Conservation (phyloP, 768 basidiomycete species). For the Termitomyces sp. region DNA sequence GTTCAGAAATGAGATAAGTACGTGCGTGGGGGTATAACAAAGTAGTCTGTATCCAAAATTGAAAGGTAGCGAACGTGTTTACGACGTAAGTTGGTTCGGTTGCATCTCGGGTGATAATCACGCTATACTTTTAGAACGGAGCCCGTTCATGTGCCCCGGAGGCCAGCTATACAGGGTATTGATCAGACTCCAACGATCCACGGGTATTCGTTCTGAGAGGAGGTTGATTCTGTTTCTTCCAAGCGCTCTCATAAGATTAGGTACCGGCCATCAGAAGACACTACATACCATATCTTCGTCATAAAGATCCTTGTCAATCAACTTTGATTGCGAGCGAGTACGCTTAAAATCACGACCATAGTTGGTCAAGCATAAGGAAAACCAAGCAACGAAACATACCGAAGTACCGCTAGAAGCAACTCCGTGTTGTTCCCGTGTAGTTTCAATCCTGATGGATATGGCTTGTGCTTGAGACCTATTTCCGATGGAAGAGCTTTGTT, state of each 20-base stretch:
- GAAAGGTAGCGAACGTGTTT: not conserved
- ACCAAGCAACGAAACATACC: not conserved
- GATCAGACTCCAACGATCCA: not conserved
- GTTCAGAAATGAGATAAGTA: not conserved
- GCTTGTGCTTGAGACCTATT: constrained; percentile 15
- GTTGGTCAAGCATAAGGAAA: not conserved
- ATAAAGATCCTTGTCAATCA: not conserved
- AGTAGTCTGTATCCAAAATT: not conserved
- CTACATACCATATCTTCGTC: constrained; percentile 1
- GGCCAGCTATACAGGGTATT: not conserved
- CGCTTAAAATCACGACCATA: not conserved
- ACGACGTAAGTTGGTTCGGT: not conserved
- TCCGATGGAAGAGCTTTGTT: not conserved
- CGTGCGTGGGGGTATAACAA: not conserved
- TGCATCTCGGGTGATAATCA: not conserved
- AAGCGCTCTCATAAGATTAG: not conserved
- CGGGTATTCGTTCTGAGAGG: not conserved
- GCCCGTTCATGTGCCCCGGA: too few species aligned
- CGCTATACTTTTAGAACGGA: too few species aligned
- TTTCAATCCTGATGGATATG: constrained; percentile 32
- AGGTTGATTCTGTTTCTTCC: not conserved
- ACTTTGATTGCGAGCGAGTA: not conserved
- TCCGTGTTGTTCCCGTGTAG: constrained; percentile 16
- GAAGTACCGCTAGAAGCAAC: not conserved
- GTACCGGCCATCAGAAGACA: not conserved